Base-by-base conservation (phyloP, 148 eudicot species). In the Rhododendron molle region DNA sequence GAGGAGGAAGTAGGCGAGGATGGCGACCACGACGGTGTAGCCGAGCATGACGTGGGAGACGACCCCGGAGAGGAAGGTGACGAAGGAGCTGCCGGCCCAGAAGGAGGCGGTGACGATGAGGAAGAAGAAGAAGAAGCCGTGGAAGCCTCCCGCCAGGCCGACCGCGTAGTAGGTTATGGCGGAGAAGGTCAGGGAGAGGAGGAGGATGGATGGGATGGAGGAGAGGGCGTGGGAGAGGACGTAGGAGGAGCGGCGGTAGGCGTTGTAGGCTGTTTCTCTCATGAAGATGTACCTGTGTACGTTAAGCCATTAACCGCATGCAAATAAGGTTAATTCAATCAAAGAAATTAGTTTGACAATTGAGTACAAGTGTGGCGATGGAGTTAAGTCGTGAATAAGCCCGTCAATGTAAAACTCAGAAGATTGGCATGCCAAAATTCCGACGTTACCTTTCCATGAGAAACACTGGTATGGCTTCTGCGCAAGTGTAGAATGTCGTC, bases 81-180 rank as follows among this genome's bases (percentile, higher is more conserved):
- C 98, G 71, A 96, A 96, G 7, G 99, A 96, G 86, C 93, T 94
- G 28, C 99, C 98, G 5, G 98, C 92, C 99, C 99, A 96, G 78
- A 96, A 96, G 0, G 99, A 88, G 26, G 93, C 98, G 30, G 93
- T 36, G 8, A 93, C 86, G 86, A 93, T 86, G 83, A 88, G 62
- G 80, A 93, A 91, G 84, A 81, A 96, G 88, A 86, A 90, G 38
- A 93, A 80, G 90, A 93, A 96, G n/a, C 99, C 98, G 8, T 91
- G 78, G 47, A 86, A 2, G 34, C 98, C 95, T 15, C 93, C 95
- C 4, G 93, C 92, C 36, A 96, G 85, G 10, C 98, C 93, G 12
- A 96, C 96, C 0, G 99, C 89, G 89, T 88, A 94, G 73, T 92
- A 96, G 32, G 99, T 96, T 34, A 87, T 88, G 76, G 85, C 86